Evolutionary conservation across 148 eudicot species (phyloP), one percentile per base, ranked within the genome.

Genomic region (Vaccinium corymbosum): DNA sequence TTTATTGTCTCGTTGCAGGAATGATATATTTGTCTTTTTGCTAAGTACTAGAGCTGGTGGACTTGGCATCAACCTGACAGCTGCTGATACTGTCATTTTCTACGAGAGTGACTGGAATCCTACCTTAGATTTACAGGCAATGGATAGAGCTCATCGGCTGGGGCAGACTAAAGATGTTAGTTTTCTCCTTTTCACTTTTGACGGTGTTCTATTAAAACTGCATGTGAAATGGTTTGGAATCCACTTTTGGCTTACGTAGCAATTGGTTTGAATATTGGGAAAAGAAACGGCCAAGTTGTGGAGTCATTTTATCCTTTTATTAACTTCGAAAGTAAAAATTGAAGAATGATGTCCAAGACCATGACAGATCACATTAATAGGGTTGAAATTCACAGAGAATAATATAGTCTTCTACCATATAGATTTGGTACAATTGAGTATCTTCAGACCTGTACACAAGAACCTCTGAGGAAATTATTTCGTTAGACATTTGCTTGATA

Each of bases 41-140:
- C 91, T 97, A 81, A 94, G 99, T 89, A 97, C 99, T 62, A 92
- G 99, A 86, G 99, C 98, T 79, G 98, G 99, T 77, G 98, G 99
- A 38, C 92, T 97, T 80, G 99, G 98, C 82, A 97, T 97, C 87
- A 97, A 97, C 87, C 88, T 97, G 88, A 97, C 98, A 27, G 98
- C 98, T 88, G 99, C 98, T 64, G 99, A 94, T 89, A 97, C 99
- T 57, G 99, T 97, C 79, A 97, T 97, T 87, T 97, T 97, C 82
- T 97, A 97, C 79, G 99, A 97, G 89, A 97, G 98, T 88, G 99
- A 97, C 86, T 97, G 99, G 99, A 97, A 97, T 87, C 99, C 99
- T 61, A 94, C 98, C 20, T 86, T 95, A 89, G 99, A 97, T 92
- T 89, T 97, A 88, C 99, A 97, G 80, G 99, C 99, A 50, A 97